A percentile compares a stretch with the other conserved stretches of the same genome.
Evolutionary conservation across 1,139 yeast genomes (phyloP).

Genomic region (Scheffersomyces titani): DNA sequence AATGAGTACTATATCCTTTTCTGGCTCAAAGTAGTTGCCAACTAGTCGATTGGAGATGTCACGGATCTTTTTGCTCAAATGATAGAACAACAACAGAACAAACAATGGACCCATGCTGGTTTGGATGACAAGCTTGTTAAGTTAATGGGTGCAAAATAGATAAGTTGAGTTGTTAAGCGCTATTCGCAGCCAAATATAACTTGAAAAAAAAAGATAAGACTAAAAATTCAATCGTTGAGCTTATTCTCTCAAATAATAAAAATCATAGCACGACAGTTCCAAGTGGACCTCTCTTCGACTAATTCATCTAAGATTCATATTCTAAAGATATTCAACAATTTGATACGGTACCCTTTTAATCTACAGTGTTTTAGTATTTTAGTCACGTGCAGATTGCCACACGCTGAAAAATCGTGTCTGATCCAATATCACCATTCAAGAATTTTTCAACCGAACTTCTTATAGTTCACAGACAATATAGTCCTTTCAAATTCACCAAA

Average conservation of each 20-base stretch:
- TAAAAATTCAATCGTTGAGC: too few relatives aligned
- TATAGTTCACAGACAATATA: too few relatives aligned
- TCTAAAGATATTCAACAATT: too few relatives aligned
- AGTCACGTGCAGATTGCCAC: background rate
- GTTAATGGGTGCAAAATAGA: background rate
- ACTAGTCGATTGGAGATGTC: constrained; percentile 36
- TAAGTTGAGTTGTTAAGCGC: background rate
- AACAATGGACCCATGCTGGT: constrained; percentile 6
- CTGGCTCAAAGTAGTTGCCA: constrained; percentile 54
- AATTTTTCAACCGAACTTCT: constrained; percentile 1
- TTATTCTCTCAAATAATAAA: background rate
- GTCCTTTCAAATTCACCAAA: background rate
- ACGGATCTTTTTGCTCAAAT: constrained; percentile 31
- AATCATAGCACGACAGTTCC: background rate
- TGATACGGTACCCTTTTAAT: too few relatives aligned
- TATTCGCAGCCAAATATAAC: background rate
- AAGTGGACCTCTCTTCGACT: too few relatives aligned
- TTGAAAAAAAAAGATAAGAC: background rate
- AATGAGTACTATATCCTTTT: constrained; percentile 61
- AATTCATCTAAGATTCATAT: too few relatives aligned
- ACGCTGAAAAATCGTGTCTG: background rate
- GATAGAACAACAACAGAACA: constrained; percentile 6
- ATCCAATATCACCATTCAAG: background rate
- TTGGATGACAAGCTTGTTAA: background rate
- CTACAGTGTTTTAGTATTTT: too few relatives aligned